Conservation (phyloP, 768 basidiomycete species). For the Naganishia kalamii region DNA sequence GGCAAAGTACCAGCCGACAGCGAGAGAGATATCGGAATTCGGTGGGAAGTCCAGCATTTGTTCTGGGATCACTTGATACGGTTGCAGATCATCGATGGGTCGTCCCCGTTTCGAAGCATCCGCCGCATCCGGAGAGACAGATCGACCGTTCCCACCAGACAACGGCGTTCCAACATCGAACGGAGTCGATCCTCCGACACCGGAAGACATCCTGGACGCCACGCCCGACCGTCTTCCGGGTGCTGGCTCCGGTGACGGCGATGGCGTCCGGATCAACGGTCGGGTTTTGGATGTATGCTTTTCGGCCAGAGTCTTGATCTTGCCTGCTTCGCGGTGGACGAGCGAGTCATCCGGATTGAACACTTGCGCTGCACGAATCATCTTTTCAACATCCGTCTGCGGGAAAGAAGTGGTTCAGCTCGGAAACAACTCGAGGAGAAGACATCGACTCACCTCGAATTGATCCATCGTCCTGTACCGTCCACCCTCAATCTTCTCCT, state of each 20-base stretch:
- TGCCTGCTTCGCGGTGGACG: constrained; percentile 33
- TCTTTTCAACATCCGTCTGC: constrained; percentile 33
- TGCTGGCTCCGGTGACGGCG: constrained; percentile 36
- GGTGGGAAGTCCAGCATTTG: constrained; percentile 41
- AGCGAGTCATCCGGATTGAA: constrained; percentile 42
- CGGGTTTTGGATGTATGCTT: constrained; percentile 36
- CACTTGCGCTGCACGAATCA: constrained; percentile 37
- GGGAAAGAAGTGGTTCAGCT: background rate
- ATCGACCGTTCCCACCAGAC: constrained; percentile 10
- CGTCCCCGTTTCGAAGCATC: background rate
- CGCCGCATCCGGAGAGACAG: background rate
- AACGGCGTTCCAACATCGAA: constrained; percentile 3
- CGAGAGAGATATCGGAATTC: constrained; percentile 31
- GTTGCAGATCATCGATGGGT: constrained; percentile 24
- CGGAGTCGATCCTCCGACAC: constrained; percentile 7
- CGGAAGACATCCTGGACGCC: background rate
- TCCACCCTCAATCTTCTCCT: constrained; percentile 36
- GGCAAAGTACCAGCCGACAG: constrained; percentile 41
- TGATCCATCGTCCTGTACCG: constrained; percentile 39
- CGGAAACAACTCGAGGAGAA: background rate
- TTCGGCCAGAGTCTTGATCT: constrained; percentile 32
- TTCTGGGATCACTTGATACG: constrained; percentile 34
- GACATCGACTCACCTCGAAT: constrained; percentile 30
- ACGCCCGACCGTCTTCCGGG: background rate
- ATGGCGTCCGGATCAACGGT: constrained; percentile 37